Conservation (phyloP, 2,329 filamentous ascomycete genomes). For the Fusarium pseudonygamai region DNA sequence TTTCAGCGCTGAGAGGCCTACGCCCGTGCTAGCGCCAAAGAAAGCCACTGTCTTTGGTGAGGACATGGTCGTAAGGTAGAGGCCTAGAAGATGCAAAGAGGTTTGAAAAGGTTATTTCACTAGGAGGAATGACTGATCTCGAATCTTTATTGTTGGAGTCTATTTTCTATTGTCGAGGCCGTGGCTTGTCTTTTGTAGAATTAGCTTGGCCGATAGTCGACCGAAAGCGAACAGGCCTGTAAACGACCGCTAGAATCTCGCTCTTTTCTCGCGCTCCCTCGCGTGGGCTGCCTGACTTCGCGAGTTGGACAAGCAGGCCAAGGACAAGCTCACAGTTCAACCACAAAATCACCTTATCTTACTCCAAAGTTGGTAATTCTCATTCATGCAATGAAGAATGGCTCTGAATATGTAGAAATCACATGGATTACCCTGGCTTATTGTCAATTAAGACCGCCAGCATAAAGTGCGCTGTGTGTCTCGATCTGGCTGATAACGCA, state of each 20-base stretch:
- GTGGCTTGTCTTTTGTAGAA: background rate
- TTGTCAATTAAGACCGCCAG: too few relatives aligned
- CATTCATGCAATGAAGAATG: background rate
- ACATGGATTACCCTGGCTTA: accelerated
- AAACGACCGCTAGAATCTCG: background rate
- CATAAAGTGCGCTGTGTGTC: too few relatives aligned
- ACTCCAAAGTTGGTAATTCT: accelerated
- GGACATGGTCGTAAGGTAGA: background rate
- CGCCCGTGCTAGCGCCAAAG: conserved; percentile 63
- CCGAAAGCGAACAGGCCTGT: conserved; percentile 13
- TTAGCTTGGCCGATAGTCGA: conserved; percentile 13
- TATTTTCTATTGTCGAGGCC: background rate
- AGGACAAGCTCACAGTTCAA: background rate
- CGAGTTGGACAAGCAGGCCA: too few relatives aligned
- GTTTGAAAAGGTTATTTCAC: too few relatives aligned
- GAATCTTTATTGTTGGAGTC: background rate
- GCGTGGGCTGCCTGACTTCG: too few relatives aligned
- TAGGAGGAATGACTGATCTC: too few relatives aligned
- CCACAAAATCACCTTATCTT: background rate
- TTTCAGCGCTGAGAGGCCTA: conserved; percentile 58
- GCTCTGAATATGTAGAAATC: accelerated
- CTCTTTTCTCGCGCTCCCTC: conserved; percentile 5
- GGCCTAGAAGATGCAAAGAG: too few relatives aligned
- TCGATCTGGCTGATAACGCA: background rate
- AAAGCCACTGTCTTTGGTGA: conserved; percentile 57